Base-by-base conservation (phyloP, 2,329 filamentous ascomycete genomes). In the Phyllosticta citriasiana region DNA sequence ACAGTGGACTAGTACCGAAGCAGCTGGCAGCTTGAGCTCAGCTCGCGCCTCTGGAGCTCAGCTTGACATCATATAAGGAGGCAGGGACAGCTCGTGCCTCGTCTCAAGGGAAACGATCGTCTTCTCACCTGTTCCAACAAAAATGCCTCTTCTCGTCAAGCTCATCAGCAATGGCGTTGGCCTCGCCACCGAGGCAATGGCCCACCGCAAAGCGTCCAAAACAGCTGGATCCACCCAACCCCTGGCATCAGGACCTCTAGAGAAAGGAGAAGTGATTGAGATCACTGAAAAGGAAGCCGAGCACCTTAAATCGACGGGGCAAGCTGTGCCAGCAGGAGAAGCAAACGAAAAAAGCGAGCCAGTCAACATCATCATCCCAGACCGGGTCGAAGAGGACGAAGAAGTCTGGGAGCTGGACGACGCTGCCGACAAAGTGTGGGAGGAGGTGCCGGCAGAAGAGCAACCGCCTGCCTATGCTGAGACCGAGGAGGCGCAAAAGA, bases 351-450 rank as follows among this genome's bases (percentile, higher is more conserved):
- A 33, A 25, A 9, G 4, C n/a, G 25, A 55, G 25, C 53, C 25
- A 4, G 53, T 26, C 53, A 24, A 25, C 51, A 16, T 25, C 51
- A 25, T 53, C 51, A 27, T 40, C 40, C 24, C 22, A 16, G 47
- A 24, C 40, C 50, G 35, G 27, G 50, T 60, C 24, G 50, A 54
- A 33, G 52, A 55, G 2, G 52, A 60, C 24, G 57, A 55, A 4
- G 57, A 54, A 12, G 30, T 59, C 51, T 59, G 57, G 57, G 57
- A 51, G 3, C 57, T 59, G 12, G 57, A 59, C 57, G 57, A 59
- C 25, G 57, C 57, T 30, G 51, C 57, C 7, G 57, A 59, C 40
- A 16, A 47, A n/a, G 40, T 47, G 40, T 47, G 40, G 51, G 51
- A 59, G 57, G 16, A 53, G 12, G 9, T 27, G 12, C 53, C 24